A percentile compares a stretch with the other conserved stretches of the same genome.
Conservation (phyloP, 2,329 filamentous ascomycete species). For the Paraphoma chrysanthemicola region DNA sequence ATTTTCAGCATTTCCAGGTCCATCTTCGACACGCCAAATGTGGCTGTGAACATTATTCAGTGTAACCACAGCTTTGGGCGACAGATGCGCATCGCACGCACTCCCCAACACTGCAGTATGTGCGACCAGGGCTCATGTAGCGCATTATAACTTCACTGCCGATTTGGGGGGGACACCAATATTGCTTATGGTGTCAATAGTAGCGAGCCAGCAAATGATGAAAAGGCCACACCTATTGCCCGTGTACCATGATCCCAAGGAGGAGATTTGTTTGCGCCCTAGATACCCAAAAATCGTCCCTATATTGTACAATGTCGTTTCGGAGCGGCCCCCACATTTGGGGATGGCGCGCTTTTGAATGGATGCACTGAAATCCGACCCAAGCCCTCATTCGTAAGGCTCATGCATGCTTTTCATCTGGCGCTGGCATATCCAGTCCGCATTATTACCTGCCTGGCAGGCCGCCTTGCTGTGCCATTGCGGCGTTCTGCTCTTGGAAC, state of each 20-base stretch:
- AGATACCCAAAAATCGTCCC: slow-evolving; percentile 9
- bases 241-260: neutral
- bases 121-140: neutral
- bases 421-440: neutral
- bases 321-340: neutral
- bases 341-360: neutral
- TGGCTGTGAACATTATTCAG: neutral
- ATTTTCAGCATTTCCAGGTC: neutral
- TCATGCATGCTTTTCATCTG: neutral
- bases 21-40: too few species aligned
- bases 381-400: neutral
- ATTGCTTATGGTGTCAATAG: too few species aligned
- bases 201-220: too few species aligned
- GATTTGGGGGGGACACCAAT: too few species aligned
- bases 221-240: too few species aligned
- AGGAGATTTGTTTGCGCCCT: slow-evolving; percentile 13
- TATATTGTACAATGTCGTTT: slow-evolving; percentile 20
- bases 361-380: neutral
- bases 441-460: slow-evolving; percentile 53
- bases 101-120: neutral
- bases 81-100: neutral
- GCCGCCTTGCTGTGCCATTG: slow-evolving; percentile 68
- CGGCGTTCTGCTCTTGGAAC: slow-evolving; percentile 78
- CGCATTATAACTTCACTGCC: neutral
- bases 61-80: neutral